Conservation (phyloP, 345 rosid species). For the Gossypium ekmanianum region DNA sequence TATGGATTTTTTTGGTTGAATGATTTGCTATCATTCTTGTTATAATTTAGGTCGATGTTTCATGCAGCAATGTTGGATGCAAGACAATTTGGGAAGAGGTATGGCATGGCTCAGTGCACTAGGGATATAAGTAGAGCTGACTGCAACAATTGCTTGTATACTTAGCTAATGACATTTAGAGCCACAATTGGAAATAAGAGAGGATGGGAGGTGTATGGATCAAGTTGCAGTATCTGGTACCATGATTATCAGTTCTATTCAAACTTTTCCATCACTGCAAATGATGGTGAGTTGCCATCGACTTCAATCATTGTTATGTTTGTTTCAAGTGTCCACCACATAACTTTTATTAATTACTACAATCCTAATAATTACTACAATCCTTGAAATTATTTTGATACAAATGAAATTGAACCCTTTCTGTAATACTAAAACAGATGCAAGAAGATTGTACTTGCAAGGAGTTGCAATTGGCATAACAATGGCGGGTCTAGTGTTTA, state of each 20-base stretch:
- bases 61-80: constrained; percentile 28
- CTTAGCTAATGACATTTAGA: constrained; percentile 25
- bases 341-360: not conserved
- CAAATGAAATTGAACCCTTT: constrained; percentile 4
- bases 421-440: constrained; percentile 18
- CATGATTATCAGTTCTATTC: constrained; percentile 36
- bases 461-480: constrained; percentile 16
- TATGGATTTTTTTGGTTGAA: too few species aligned
- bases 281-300: constrained; percentile 23
- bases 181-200: constrained; percentile 34
- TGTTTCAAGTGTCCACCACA: not conserved
- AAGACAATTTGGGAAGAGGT: constrained; percentile 35
- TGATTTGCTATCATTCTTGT: too few species aligned
- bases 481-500: constrained; percentile 14
- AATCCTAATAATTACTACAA: not conserved
- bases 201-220: constrained; percentile 45
- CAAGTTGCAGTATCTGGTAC: constrained; percentile 45
- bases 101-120: constrained; percentile 45
- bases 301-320: not conserved
- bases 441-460: constrained; percentile 11
- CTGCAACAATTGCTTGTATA: constrained; percentile 33
- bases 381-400: not conserved
- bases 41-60: constrained; percentile 19
- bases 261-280: constrained; percentile 26
- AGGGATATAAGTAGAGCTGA: constrained; percentile 32